Base-by-base conservation (phyloP, 2,329 filamentous ascomycete genomes). In the Epichloe sylvatica region DNA sequence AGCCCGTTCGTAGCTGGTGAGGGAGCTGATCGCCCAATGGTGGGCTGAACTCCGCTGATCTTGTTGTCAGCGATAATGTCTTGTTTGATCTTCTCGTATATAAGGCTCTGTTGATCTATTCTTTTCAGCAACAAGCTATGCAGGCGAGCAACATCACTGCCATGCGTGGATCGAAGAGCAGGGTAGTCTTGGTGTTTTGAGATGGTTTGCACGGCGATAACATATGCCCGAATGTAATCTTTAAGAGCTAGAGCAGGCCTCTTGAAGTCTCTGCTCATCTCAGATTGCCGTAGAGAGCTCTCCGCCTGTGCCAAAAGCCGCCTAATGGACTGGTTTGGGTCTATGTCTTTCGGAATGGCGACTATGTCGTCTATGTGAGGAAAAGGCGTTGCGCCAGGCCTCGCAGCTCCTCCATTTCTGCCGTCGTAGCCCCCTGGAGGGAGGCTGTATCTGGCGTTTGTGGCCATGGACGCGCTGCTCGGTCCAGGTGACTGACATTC, bases 161-260 rank as follows among this genome's bases (percentile, higher is more conserved):
- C 15, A 23, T 70, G 68, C 45, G 81, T 77, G 37, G 67, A 67
- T 57, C 79, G 77, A 51, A 89, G 70, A 47, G 76, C 72, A 30
- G 79, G 76, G 63, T 81, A 94, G 53, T 91, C 86, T 50, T 77
- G 79, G 62, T 94, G 88, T 36, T 74, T 74, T 2, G 86, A 85
- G 25, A 97, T 82, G 40, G 82, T 70, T 50, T 91, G 81, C 46
- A 89, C 75, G 13, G 85, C 77, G 49, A 96, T 84, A 51, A 89
- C 81, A 52, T 78, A 89, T 11, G 90, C 86, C 54, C 83, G 79
- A 51, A 97, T 76, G 61, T 91, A 97, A 53, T 94, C 86, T 55
- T 84, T 78, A 49, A 94, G 83, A 3, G 90, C 90, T 37, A 80
- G 66, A 60, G 92, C 88, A 4, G 81, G 78, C 36, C 80, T 73